These are phyloP conservation scores for Cladophialophora exuberans DNA, from an alignment of 2,329 filamentous ascomycete species.

Conservation along the genomic window DNA sequence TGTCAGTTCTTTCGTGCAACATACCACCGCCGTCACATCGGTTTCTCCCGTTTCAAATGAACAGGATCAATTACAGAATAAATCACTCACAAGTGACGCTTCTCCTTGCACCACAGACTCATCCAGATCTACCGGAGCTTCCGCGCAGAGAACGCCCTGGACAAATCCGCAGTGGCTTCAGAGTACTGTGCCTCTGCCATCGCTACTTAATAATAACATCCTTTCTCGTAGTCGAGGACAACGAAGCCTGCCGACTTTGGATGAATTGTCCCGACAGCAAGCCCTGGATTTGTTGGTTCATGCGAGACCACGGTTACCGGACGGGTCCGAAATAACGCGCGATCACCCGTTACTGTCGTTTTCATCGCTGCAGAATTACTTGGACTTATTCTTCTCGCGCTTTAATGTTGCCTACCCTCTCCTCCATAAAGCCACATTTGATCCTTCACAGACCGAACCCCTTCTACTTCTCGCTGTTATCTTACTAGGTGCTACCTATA, in stretches of 20 bases:
- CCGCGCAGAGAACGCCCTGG: too few species aligned
- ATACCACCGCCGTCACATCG: too few species aligned
- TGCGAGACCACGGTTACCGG: slow-evolving; percentile 53
- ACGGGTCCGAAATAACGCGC: slow-evolving; percentile 50
- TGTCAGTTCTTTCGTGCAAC: too few species aligned
- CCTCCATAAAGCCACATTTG: slow-evolving; percentile 62
- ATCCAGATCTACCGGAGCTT: too few species aligned
- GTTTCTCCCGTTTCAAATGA: too few species aligned
- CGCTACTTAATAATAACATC: too few species aligned
- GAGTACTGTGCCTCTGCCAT: too few species aligned
- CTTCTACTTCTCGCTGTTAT: slow-evolving; percentile 59
- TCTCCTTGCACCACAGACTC: too few species aligned
- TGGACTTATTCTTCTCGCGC: slow-evolving; percentile 62
- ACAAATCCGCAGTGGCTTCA: too few species aligned
- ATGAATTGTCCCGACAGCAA: slow-evolving; percentile 40
- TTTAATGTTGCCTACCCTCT: slow-evolving; percentile 66
- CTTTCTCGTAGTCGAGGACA: neutral
- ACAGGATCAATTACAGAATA: too few species aligned
- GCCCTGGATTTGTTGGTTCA: slow-evolving; percentile 57
- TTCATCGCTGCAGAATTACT: slow-evolving; percentile 57
- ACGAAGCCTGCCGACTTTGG: neutral
- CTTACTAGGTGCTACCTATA: slow-evolving; percentile 65
- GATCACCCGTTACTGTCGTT: slow-evolving; percentile 58
- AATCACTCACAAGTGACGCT: too few species aligned
- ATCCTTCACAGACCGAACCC: slow-evolving; percentile 53